These are phyloP conservation scores for Thalassiosira pacifica DNA, from an alignment of 352 stramenopile species.

Conservation along the genomic window DNA sequence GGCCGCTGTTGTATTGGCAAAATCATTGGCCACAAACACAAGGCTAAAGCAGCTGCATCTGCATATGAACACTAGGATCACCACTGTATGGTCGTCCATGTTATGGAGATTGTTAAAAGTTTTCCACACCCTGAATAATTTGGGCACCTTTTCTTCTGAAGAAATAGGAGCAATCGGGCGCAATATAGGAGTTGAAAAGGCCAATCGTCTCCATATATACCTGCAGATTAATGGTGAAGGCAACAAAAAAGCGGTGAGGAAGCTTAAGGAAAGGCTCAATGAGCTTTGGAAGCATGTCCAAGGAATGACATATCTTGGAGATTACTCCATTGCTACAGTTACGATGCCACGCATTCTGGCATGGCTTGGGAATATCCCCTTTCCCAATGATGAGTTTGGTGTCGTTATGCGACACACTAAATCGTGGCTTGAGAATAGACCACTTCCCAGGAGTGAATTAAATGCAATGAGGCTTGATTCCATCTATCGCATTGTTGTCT, in stretches of 20 bases:
- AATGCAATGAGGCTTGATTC: conserved; percentile 17
- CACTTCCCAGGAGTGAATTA: not conserved
- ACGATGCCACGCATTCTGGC: conserved; percentile 3
- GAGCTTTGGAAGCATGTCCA: conserved; percentile 17
- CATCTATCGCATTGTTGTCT: conserved; percentile 2
- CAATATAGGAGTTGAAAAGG: too few relatives aligned
- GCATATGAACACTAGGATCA: too few relatives aligned
- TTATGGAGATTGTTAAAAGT: too few relatives aligned
- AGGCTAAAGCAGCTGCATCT: too few relatives aligned
- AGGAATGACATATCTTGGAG: conserved; percentile 29
- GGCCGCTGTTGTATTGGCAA: too few relatives aligned
- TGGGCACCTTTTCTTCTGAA: too few relatives aligned
- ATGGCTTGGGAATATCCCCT: not conserved
- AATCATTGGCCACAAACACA: too few relatives aligned
- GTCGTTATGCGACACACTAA: not conserved
- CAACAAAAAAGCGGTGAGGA: not conserved
- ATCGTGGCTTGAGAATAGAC: not conserved
- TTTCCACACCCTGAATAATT: too few relatives aligned
- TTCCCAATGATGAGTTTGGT: too few relatives aligned
- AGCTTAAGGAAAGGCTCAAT: conserved; percentile 11
- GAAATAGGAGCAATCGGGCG: too few relatives aligned
- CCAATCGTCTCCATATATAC: too few relatives aligned
- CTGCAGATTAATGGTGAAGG: not conserved
- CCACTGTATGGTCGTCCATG: too few relatives aligned
- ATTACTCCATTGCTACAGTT: conserved; percentile 12